phyloP scores from a whole-genome alignment of 2,329 filamentous ascomycete genomes.

The Botryotinia globosa region DNA sequence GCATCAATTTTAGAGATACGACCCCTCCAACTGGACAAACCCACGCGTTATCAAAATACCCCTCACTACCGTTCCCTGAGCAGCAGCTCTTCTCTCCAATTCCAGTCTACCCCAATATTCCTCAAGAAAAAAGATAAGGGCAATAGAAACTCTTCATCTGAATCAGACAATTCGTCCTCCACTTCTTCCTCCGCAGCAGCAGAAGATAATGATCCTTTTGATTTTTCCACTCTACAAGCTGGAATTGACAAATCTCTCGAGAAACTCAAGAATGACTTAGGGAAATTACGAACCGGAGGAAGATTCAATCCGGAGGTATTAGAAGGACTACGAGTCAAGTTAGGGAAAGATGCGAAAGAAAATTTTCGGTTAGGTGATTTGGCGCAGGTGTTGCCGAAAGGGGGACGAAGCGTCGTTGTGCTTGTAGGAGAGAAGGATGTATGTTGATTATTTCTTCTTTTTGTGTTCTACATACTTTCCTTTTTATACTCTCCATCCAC shows the following conservation, averaged over 20 bases:
- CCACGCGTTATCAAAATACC: background rate
- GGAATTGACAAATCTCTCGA: slow-evolving; percentile 54
- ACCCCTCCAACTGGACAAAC: background rate
- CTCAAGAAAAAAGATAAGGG: slow-evolving; percentile 33
- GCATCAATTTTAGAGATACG: background rate
- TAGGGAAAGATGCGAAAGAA: slow-evolving; percentile 52
- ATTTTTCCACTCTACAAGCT: slow-evolving; percentile 56
- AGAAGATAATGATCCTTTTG: slow-evolving; percentile 50
- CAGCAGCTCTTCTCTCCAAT: slow-evolving; percentile 10
- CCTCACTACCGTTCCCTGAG: background rate
- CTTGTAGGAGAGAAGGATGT: slow-evolving; percentile 63
- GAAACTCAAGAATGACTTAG: slow-evolving; percentile 58
- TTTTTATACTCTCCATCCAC: background rate
- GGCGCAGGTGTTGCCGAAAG: slow-evolving; percentile 65
- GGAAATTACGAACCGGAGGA: slow-evolving; percentile 60
- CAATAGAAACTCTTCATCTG: slow-evolving; percentile 14
- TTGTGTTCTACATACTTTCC: background rate
- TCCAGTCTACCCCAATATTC: slow-evolving; percentile 25
- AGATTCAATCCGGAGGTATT: slow-evolving; percentile 60
- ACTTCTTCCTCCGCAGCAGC: slow-evolving; percentile 15
- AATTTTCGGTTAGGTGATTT: slow-evolving; percentile 57
- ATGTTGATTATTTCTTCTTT: slow-evolving; percentile 33
- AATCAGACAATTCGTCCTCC: background rate
- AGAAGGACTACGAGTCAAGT: slow-evolving; percentile 58
- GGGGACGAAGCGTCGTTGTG: slow-evolving; percentile 57